These are phyloP conservation scores for Groenewaldozyma salmanticensis DNA, from an alignment of 805 yeast genomes.

Conservation along the genomic window DNA sequence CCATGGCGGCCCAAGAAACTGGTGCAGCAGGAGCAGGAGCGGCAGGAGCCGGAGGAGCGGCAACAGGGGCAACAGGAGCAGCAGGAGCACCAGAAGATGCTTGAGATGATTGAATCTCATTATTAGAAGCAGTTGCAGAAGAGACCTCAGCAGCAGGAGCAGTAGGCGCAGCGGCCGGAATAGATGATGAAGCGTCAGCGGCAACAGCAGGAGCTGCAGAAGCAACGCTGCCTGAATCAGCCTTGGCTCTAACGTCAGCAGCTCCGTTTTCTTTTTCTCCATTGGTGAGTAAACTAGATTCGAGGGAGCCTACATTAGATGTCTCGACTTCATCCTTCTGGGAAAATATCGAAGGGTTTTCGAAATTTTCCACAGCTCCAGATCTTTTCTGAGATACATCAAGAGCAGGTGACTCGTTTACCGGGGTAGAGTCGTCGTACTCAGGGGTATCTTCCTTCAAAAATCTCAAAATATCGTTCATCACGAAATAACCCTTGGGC, in stretches of 20 bases:
- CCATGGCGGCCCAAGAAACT: constrained; percentile 13
- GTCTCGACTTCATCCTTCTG: too few relatives aligned
- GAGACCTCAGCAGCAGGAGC: constrained; percentile 6
- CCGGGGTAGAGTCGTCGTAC: too few relatives aligned
- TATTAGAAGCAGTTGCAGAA: neutral
- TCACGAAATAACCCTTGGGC: constrained; percentile 25
- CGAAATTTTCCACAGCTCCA: too few relatives aligned
- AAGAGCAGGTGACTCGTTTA: too few relatives aligned
- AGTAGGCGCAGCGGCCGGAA: constrained; percentile 3
- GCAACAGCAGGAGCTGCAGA: neutral
- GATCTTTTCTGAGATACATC: too few relatives aligned
- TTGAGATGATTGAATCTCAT: neutral
- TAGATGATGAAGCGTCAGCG: constrained; percentile 1
- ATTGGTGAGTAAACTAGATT: too few relatives aligned
- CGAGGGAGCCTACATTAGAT: too few relatives aligned
- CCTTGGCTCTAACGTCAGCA: too few relatives aligned
- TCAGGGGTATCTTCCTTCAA: constrained; percentile 25
- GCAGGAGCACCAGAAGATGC: neutral
- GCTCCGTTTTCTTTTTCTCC: too few relatives aligned
- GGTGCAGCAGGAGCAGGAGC: constrained; percentile 9
- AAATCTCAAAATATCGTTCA: constrained; percentile 31
- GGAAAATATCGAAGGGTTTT: too few relatives aligned
- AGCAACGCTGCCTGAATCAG: too few relatives aligned
- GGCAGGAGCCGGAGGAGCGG: constrained; percentile 6
- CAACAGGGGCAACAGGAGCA: neutral